Evolutionary conservation across 2,329 filamentous ascomycete species (phyloP).

Genomic region (Sphaerulina populicola): DNA sequence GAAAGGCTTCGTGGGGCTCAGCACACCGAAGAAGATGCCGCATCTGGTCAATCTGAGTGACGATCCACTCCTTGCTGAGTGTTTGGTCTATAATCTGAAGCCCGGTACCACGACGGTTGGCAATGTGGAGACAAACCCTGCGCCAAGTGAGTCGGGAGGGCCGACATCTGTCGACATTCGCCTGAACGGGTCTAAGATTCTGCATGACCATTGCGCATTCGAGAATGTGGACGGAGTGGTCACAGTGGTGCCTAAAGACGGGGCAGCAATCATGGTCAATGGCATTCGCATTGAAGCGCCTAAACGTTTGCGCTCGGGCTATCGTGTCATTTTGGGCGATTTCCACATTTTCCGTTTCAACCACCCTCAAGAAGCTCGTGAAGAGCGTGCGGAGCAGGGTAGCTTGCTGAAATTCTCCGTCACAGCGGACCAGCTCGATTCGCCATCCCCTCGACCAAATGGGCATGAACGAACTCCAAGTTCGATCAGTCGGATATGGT

Average conservation of each 20-base stretch:
- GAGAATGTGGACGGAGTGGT: conserved; percentile 90
- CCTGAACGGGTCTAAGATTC: conserved; percentile 84
- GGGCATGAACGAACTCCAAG: conserved; percentile 63
- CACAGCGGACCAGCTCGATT: conserved; percentile 54
- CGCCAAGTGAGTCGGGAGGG: conserved; percentile 13
- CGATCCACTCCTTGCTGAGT: conserved; percentile 79
- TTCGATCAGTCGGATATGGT: conserved; percentile 64
- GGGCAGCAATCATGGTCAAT: conserved; percentile 98
- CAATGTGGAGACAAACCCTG: conserved; percentile 74
- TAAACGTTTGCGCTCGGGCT: conserved; percentile 79
- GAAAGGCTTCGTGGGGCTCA: conserved; percentile 91
- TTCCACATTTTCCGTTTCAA: conserved; percentile 99
- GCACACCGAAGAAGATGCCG: conserved; percentile 97
- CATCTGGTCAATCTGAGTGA: conserved; percentile 91
- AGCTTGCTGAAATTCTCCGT: conserved; percentile 80
- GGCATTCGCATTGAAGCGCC: conserved; percentile 81
- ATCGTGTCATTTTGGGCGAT: conserved; percentile 89
- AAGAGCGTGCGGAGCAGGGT: conserved; percentile 67
- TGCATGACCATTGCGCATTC: conserved; percentile 87
- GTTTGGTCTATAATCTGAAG: conserved; percentile 95
- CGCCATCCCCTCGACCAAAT: conserved; percentile 50
- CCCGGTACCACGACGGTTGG: conserved; percentile 89
- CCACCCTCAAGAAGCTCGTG: conserved; percentile 88
- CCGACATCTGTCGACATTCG: conserved; percentile 70
- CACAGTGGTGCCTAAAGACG: conserved; percentile 79